A percentile compares a stretch with the other conserved stretches of the same genome.
These are phyloP conservation scores for Epithele typhae DNA, from an alignment of 768 basidiomycete species.

Conservation along the genomic window DNA sequence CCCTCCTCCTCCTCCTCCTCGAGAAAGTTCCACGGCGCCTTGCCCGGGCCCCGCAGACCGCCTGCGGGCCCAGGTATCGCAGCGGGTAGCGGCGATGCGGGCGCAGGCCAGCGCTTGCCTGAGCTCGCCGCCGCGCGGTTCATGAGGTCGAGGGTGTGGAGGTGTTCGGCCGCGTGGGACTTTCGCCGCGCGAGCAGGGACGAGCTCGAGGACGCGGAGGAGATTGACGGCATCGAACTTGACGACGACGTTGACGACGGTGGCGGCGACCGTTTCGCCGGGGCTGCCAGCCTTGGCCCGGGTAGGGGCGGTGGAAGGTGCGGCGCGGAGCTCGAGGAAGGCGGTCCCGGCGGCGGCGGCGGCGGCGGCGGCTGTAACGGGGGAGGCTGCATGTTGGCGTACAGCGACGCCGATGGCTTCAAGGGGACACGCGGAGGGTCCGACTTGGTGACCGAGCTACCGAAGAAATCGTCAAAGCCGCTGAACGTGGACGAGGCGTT, in stretches of 20 bases:
- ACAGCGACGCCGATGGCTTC: slow-evolving; percentile 10
- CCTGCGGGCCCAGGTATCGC: slow-evolving; percentile 32
- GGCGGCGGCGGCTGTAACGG: not conserved
- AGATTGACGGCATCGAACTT: not conserved
- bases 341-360: not conserved
- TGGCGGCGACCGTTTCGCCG: not conserved
- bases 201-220: slow-evolving; percentile 4
- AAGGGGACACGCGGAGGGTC: slow-evolving; percentile 35
- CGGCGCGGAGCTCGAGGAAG: not conserved
- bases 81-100: slow-evolving; percentile 43
- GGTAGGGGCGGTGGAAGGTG: not conserved
- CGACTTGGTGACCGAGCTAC: slow-evolving; percentile 36
- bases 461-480: slow-evolving; percentile 48
- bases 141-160: slow-evolving; percentile 54
- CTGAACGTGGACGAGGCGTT: slow-evolving; percentile 30
- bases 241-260: not conserved
- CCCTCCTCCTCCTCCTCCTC: slow-evolving; percentile 9
- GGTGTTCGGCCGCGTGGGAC: slow-evolving; percentile 43
- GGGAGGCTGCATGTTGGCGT: not conserved
- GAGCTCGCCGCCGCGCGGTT: slow-evolving; percentile 49
- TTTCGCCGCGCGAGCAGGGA: slow-evolving; percentile 19
- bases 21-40: slow-evolving; percentile 10
- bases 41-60: too few species aligned
- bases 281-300: not conserved
- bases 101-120: slow-evolving; percentile 38